Conservation (phyloP, 352 stramenopile species). For the Globisporangium yorkense region DNA sequence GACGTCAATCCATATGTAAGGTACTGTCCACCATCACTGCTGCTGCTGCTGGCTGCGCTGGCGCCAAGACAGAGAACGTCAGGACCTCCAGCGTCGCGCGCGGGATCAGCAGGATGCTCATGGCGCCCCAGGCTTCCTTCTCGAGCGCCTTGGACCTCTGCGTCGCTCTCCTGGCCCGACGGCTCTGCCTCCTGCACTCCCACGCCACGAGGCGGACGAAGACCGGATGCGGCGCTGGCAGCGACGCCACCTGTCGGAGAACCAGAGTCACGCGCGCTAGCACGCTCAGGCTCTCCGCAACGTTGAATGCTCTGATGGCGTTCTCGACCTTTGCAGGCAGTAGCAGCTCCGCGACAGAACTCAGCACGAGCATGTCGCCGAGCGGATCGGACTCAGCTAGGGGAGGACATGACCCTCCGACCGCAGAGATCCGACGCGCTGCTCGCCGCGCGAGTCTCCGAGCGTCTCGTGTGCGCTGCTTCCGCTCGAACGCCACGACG, state of each 20-base stretch:
- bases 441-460: background rate
- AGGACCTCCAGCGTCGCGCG: slow-evolving; percentile 6
- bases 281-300: background rate
- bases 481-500: slow-evolving; percentile 4
- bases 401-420: background rate
- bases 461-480: background rate
- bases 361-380: too few relatives aligned
- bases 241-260: background rate
- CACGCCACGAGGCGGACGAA: background rate
- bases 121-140: background rate
- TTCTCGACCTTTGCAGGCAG: background rate
- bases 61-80: background rate
- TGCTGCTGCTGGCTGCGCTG: background rate
- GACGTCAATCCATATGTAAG: background rate
- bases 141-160: background rate
- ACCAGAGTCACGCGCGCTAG: background rate
- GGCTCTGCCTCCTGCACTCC: background rate
- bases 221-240: slow-evolving; percentile 2
- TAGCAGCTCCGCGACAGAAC: background rate
- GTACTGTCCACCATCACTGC: background rate
- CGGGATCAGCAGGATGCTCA: slow-evolving; percentile 8
- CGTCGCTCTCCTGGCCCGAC: background rate
- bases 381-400: background rate
- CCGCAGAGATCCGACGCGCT: background rate
- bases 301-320: background rate